Conservation (phyloP, 2,329 filamentous ascomycete species). For the Colletotrichum limetticola region DNA sequence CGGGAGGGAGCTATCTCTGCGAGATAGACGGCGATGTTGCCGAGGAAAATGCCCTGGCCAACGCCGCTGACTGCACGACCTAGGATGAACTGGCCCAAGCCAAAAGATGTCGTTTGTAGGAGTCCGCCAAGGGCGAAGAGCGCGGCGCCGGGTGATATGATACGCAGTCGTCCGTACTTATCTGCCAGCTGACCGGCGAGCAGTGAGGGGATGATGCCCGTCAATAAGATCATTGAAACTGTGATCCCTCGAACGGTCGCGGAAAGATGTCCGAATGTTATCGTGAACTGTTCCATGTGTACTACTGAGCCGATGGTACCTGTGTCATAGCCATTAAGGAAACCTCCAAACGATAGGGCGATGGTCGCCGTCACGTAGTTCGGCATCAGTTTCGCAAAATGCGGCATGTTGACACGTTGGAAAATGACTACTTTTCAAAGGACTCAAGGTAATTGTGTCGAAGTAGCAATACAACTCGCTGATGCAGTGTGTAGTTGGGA, state of each 20-base stretch:
- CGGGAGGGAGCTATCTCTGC: slow-evolving; percentile 68
- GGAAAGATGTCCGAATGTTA: slow-evolving; percentile 57
- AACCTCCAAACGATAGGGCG: slow-evolving; percentile 45
- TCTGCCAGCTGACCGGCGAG: slow-evolving; percentile 66
- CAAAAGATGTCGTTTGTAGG: slow-evolving; percentile 59
- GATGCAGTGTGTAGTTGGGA: too few relatives aligned
- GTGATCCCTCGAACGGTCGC: slow-evolving; percentile 65
- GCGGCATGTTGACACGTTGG: background rate
- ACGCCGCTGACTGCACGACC: slow-evolving; percentile 67
- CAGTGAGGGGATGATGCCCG: slow-evolving; percentile 66
- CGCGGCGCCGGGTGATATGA: slow-evolving; percentile 58
- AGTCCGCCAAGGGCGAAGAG: slow-evolving; percentile 64
- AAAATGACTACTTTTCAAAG: too few relatives aligned
- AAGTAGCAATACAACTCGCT: too few relatives aligned
- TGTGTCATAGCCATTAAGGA: slow-evolving; percentile 50
- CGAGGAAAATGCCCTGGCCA: slow-evolving; percentile 68
- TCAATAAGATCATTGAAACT: slow-evolving; percentile 69
- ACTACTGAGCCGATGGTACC: slow-evolving; percentile 47
- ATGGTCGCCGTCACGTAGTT: slow-evolving; percentile 46
- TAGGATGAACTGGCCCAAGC: slow-evolving; percentile 62
- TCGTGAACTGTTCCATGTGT: slow-evolving; percentile 45
- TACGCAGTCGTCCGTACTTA: slow-evolving; percentile 59
- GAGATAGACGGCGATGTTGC: slow-evolving; percentile 68
- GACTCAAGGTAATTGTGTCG: too few relatives aligned
- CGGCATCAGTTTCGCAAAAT: slow-evolving; percentile 35